Conservation (phyloP, 805 yeast species). For the Yarrowia alimentaria region DNA sequence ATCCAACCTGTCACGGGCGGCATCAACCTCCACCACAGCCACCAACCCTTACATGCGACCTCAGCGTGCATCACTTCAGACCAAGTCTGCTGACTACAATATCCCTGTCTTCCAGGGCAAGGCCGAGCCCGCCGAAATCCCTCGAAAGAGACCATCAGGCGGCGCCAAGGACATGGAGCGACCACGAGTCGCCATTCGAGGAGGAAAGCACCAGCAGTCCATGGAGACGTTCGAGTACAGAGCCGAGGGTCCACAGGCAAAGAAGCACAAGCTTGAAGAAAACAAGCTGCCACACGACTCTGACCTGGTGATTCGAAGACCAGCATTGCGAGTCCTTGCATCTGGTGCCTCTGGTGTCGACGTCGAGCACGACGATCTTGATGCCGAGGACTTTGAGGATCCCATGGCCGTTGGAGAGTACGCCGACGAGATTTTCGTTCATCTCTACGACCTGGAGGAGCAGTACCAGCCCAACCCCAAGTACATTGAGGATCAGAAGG, state of each 20-base stretch:
- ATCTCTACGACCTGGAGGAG: slow-evolving; percentile 67
- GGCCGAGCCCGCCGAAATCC: slow-evolving; percentile 10
- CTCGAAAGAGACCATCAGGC: slow-evolving; percentile 20
- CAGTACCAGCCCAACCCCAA: slow-evolving; percentile 61
- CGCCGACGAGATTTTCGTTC: slow-evolving; percentile 80
- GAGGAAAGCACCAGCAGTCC: slow-evolving; percentile 23
- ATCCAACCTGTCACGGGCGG: not conserved
- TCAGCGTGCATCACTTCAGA: slow-evolving; percentile 21
- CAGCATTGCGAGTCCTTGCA: slow-evolving; percentile 15
- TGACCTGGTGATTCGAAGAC: slow-evolving; percentile 24
- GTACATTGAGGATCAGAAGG: slow-evolving; percentile 61
- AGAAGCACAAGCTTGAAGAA: slow-evolving; percentile 43
- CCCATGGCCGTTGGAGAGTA: slow-evolving; percentile 89
- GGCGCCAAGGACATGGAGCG: slow-evolving; percentile 25
- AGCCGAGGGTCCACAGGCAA: slow-evolving; percentile 36
- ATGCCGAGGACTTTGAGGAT: slow-evolving; percentile 43
- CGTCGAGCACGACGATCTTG: slow-evolving; percentile 37
- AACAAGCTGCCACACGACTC: slow-evolving; percentile 1
- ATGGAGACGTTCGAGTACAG: slow-evolving; percentile 25
- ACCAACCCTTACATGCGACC: slow-evolving; percentile 24
- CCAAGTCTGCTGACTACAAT: slow-evolving; percentile 18
- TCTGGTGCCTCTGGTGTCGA: slow-evolving; percentile 24
- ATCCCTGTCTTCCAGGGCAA: slow-evolving; percentile 23
- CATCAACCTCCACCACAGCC: slow-evolving; percentile 13
- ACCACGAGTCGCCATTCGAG: slow-evolving; percentile 18